A percentile compares a stretch with the other conserved stretches of the same genome.
Conservation (phyloP, 129 eudicot genomes). For the Centrapalus pauciflorus region DNA sequence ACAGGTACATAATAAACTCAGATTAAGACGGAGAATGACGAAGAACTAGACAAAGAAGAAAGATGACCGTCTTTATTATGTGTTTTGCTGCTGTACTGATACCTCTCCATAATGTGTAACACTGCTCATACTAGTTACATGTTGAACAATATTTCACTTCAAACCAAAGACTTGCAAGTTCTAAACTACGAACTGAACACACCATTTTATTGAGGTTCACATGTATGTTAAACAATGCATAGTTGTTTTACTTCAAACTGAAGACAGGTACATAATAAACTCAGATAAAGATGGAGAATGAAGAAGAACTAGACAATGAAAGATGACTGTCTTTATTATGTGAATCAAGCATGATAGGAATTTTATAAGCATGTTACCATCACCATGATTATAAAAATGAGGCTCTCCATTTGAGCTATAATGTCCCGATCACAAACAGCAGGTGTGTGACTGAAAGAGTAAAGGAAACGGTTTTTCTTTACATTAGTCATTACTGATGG, state of each 20-base stretch:
- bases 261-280: neutral
- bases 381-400: too few relatives aligned
- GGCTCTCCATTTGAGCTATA: neutral
- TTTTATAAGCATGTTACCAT: neutral
- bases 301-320: neutral
- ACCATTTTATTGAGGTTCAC: too few relatives aligned
- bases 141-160: too few relatives aligned
- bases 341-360: neutral
- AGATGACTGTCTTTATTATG: neutral
- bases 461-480: too few relatives aligned
- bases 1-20: neutral
- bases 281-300: neutral
- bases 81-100: too few relatives aligned
- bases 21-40: neutral
- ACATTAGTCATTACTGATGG: too few relatives aligned
- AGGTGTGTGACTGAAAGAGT: too few relatives aligned
- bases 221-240: neutral
- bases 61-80: neutral
- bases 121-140: too few relatives aligned
- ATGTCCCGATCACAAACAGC: neutral
- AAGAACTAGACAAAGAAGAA: neutral
- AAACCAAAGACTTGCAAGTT: too few relatives aligned
- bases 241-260: neutral
- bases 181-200: neutral
- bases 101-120: too few relatives aligned